Evolutionary conservation across 2,329 filamentous ascomycete genomes (phyloP).

Genomic region (Elsinoe batatas): DNA sequence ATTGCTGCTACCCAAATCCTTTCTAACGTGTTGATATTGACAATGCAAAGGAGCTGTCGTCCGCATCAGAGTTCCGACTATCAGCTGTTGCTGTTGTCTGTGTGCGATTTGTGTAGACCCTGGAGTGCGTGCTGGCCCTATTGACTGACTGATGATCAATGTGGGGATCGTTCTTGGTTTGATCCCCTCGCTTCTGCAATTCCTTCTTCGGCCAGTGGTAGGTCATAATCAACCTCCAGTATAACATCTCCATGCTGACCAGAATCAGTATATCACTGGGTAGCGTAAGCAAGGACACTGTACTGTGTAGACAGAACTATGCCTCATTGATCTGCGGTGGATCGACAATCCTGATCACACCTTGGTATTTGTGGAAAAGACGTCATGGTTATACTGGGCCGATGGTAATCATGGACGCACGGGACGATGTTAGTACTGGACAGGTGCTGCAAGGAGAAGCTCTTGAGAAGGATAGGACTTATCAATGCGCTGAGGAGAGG

Average conservation of each 20-base stretch:
- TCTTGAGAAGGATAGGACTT: slow-evolving; percentile 9
- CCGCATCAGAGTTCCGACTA: no score
- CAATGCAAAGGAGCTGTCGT: background rate
- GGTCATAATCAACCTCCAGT: slow-evolving; percentile 14
- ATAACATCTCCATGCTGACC: background rate
- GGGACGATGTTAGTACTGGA: slow-evolving; percentile 22
- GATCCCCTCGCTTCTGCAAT: slow-evolving; percentile 45
- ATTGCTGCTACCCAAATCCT: background rate
- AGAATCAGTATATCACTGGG: slow-evolving; percentile 49
- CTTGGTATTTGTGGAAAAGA: slow-evolving; percentile 36
- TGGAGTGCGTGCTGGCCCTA: no score
- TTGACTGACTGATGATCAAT: no score
- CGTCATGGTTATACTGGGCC: slow-evolving; percentile 32
- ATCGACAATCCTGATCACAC: slow-evolving; percentile 39
- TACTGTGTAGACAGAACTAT: slow-evolving; percentile 34
- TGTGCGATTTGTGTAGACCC: no score
- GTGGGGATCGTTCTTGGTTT: no score
- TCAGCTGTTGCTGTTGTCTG: no score
- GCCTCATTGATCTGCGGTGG: slow-evolving; percentile 43
- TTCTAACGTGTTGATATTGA: background rate
- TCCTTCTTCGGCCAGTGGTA: slow-evolving; percentile 48
- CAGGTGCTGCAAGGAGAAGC: slow-evolving; percentile 13
- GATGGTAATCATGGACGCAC: slow-evolving; percentile 20
- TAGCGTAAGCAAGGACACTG: slow-evolving; percentile 27
- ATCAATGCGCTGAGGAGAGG: background rate